phyloP scores from a whole-genome alignment of 192 early-diverging fungal genomes.

The Backusella tarrabulga region DNA sequence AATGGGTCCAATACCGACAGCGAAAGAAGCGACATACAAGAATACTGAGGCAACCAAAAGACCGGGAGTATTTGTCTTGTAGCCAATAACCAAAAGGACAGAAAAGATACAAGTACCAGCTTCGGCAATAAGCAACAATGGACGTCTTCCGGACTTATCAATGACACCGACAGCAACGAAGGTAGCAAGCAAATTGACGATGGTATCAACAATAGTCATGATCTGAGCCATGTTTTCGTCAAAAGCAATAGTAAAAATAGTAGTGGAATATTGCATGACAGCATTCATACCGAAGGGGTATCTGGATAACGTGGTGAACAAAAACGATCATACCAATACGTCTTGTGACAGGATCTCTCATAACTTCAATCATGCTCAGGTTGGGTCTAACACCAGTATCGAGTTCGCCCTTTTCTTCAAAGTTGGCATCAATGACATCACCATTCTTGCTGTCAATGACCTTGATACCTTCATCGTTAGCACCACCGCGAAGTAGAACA shows the following conservation, averaged over 20 bases:
- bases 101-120: slow-evolving; percentile 62
- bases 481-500: background rate
- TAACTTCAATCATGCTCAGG: slow-evolving; percentile 47
- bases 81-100: slow-evolving; percentile 65
- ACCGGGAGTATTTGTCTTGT: slow-evolving; percentile 46
- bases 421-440: slow-evolving; percentile 1
- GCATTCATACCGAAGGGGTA: slow-evolving; percentile 87
- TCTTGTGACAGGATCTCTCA: slow-evolving; percentile 56
- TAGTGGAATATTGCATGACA: slow-evolving; percentile 81
- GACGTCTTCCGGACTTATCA: slow-evolving; percentile 66
- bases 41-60: slow-evolving; percentile 68
- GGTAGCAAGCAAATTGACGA: slow-evolving; percentile 62
- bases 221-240: slow-evolving; percentile 51
- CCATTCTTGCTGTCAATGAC: background rate
- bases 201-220: slow-evolving; percentile 59
- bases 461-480: background rate
- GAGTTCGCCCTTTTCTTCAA: background rate
- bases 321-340: slow-evolving; percentile 61
- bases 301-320: slow-evolving; percentile 71
- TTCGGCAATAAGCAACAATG: slow-evolving; percentile 60
- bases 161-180: slow-evolving; percentile 55
- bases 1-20: slow-evolving; percentile 77
- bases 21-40: slow-evolving; percentile 77
- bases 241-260: slow-evolving; percentile 67
- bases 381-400: slow-evolving; percentile 33